Evolutionary conservation across 768 basidiomycete genomes (phyloP), one percentile per base, ranked within the genome.

Genomic region (Russula griseocarnosa): DNA sequence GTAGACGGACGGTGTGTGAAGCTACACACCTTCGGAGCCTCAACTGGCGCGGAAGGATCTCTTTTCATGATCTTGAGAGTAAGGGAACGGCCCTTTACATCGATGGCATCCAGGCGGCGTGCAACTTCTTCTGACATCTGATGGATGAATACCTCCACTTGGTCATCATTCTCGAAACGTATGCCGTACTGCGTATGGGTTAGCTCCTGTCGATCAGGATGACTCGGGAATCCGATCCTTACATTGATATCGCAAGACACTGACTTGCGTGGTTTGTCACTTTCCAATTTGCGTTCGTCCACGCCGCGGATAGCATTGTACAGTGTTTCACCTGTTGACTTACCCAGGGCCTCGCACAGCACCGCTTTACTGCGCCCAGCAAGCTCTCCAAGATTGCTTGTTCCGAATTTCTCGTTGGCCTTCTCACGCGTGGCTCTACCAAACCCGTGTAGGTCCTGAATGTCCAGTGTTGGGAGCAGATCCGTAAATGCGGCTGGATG

Each of bases 211-310:
- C 32, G 58, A 50, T 70, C 47, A 69, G 57, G 34, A 14, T 58
- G 47, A 67, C 11, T 22, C 34, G 20, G 56, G 40, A 20, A 32
- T 26, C 34, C 42, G 8, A 81, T 60, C 47, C 92, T 72, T 69
- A 95, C 94, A 70, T 94, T 99, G 70, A 98, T 90, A 72, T 98
- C 96, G 62, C 92, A 94, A 13, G 90, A 93, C 22, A 99, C 93
- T 7, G 88, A 92, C 74, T 94, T 94, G 69, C 96, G 79, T 55
- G 87, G 84, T 71, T 93, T 92, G 72, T 92, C 88, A 38, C 85
- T 86, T 72, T 93, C 90, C 50, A 98, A 75, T 63, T 82, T 82
- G 59, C 84, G 82, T 38, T 89, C 82, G 69, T 98, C 97, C 30
- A 94, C 78, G 0, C 97, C 97, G 20, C 92, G 80, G 18, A 95